Conservation (phyloP, 1,284 basidiomycete species). For the Apiotrichum mycotoxinovorans region DNA sequence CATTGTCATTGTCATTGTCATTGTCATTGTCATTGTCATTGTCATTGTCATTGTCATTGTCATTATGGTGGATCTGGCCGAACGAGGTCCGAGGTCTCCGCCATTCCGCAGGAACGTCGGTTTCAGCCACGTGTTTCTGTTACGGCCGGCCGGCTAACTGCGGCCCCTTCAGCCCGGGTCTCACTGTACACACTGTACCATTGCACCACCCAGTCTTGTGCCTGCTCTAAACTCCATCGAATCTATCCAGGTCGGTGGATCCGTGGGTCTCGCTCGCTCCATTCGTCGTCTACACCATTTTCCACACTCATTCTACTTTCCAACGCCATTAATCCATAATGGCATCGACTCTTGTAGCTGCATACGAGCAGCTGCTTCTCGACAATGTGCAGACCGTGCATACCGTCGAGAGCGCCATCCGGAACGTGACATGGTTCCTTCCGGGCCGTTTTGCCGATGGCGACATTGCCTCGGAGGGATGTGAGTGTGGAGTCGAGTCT, state of each 20-base stretch:
- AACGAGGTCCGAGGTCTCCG: too few species aligned
- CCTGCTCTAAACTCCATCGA: not conserved
- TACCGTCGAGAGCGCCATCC: conserved; percentile 77
- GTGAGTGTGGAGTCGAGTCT: conserved; percentile 58
- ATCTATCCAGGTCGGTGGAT: not conserved
- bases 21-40: too few species aligned
- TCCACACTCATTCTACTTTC: not conserved
- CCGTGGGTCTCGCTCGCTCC: too few species aligned
- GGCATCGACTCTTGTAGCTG: conserved; percentile 32
- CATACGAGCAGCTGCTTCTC: conserved; percentile 76
- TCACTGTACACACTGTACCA: too few species aligned
- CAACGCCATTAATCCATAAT: conserved; percentile 3
- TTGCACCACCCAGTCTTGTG: not conserved
- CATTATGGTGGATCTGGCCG: too few species aligned
- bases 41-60: too few species aligned
- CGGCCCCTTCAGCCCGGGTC: too few species aligned
- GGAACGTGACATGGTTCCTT: conserved; percentile 88
- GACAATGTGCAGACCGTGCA: conserved; percentile 79
- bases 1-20: too few species aligned
- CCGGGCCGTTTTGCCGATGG: conserved; percentile 96
- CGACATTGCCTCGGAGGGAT: conserved; percentile 83
- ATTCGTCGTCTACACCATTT: too few species aligned
- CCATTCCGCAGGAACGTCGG: too few species aligned
- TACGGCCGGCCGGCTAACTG: too few species aligned
- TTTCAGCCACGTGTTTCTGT: too few species aligned